phyloP scores from a whole-genome alignment of 1,284 basidiomycete genomes.

The Puccinia hordei region DNA sequence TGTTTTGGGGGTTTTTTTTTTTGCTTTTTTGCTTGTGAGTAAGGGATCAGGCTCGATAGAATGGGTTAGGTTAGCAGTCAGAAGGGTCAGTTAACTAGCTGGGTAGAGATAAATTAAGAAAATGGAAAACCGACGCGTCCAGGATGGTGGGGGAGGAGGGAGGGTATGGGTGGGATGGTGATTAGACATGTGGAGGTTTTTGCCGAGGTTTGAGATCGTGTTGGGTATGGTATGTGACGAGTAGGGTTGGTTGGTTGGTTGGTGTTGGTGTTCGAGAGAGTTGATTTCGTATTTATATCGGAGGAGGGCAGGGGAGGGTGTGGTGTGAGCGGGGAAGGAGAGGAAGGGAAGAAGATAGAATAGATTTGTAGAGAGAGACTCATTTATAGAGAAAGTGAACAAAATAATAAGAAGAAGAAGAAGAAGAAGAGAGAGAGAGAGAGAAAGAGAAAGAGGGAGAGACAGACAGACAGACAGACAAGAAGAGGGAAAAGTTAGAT shows the following conservation, averaged over 20 bases:
- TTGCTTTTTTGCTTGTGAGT: background rate
- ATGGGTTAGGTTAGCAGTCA: background rate
- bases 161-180: constrained; percentile 1
- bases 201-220: background rate
- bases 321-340: constrained; percentile 32
- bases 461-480: too few species aligned
- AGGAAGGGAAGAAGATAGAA: constrained; percentile 2
- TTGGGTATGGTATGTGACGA: background rate
- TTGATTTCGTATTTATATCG: too few species aligned
- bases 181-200: background rate
- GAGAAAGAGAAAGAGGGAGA: too few species aligned
- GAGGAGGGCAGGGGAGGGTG: background rate
- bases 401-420: too few species aligned
- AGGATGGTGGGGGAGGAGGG: background rate
- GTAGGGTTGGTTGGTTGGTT: background rate
- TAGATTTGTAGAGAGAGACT: background rate
- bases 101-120: background rate
- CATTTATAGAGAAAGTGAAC: background rate
- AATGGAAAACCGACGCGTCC: constrained; percentile 36
- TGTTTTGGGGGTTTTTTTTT: too few species aligned
- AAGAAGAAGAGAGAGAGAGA: too few species aligned
- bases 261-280: constrained; percentile 5
- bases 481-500: too few species aligned
- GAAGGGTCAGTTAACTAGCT: constrained; percentile 2
- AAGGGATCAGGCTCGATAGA: background rate